These are phyloP conservation scores for Naganishia liquefaciens DNA, from an alignment of 1,284 basidiomycete species.

Conservation along the genomic window DNA sequence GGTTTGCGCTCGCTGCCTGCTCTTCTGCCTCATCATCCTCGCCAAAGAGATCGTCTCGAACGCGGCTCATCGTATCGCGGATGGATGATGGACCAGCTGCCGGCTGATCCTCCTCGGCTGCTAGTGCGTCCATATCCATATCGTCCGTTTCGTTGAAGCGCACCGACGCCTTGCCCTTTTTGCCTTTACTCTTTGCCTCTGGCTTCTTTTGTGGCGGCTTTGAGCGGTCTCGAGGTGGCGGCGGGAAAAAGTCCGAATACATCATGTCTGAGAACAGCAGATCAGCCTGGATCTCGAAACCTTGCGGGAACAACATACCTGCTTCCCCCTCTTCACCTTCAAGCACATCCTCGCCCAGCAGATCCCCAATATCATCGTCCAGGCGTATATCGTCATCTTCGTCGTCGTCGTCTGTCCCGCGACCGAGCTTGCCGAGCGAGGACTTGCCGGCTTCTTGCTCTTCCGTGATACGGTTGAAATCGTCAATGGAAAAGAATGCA, in stretches of 20 bases:
- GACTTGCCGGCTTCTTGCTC: conserved; percentile 69
- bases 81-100: conserved; percentile 37
- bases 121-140: conserved; percentile 18
- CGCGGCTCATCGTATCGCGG: conserved; percentile 55
- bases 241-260: conserved; percentile 65
- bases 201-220: conserved; percentile 32
- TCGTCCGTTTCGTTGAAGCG: conserved; percentile 40
- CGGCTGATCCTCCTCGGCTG: conserved; percentile 39
- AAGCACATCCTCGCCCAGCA: conserved; percentile 57
- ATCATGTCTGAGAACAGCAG: conserved; percentile 46
- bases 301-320: conserved; percentile 16
- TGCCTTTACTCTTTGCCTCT: conserved; percentile 43
- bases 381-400: conserved; percentile 54
- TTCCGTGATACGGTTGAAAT: conserved; percentile 86
- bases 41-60: conserved; percentile 60
- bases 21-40: conserved; percentile 57
- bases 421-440: conserved; percentile 63
- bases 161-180: conserved; percentile 48
- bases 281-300: not conserved
- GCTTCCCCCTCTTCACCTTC: conserved; percentile 52
- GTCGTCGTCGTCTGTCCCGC: conserved; percentile 58
- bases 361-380: conserved; percentile 50
- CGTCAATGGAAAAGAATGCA: conserved; percentile 84
- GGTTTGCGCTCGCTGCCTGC: conserved; percentile 39
- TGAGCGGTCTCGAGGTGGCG: conserved; percentile 44